Evolutionary conservation across 805 yeast species (phyloP), one percentile per base, ranked within the genome.

Genomic region (Starmerella bombi): DNA sequence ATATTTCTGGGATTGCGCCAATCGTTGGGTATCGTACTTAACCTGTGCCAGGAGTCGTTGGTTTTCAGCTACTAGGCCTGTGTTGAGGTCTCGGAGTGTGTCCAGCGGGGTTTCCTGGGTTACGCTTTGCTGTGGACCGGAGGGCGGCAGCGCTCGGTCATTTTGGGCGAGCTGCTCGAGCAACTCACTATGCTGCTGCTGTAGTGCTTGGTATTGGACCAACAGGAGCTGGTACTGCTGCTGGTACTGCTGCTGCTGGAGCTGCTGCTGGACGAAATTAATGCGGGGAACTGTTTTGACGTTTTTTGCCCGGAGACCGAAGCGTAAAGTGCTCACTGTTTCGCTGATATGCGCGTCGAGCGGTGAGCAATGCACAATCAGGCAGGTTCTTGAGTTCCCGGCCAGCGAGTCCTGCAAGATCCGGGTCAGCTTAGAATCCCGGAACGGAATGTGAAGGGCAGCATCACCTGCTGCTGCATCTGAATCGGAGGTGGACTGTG

Each of bases 371-470:
- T 77, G 78, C 31, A 82, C 67, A 15, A 84, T 72, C 36, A 83
- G 62, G 2, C 80, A 70, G 0, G 93, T 84, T 38, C 84, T 65
- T 3, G 86, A 75, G 56, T 83, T 82, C 1, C 93, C 93, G 5
- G 93, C 91, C 18, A 83, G 60, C 0, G 88, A 75, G 49, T 80
- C 85, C 54, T 80, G 86, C 25, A 83, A 59, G 12, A 84, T 74
- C 45, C 88, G 65, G 0, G 94, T 80, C 38, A 83, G 65, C 50
- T 79, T 79, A 2, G 93, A 79, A 51, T 80, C 88, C 42, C 86
- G 64, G 49, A 80, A 82, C 0, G 91, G 85, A 8, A 78, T 62
- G 51, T 80, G 83, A 3, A 71, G 64, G 2, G 76, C 64, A 8
- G 18, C 14, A 9, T 21, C 38, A 23, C 9, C 20, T 12, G 25